phyloP scores from a whole-genome alignment of 768 basidiomycete species.

The Clitopilus passeckerianus region DNA sequence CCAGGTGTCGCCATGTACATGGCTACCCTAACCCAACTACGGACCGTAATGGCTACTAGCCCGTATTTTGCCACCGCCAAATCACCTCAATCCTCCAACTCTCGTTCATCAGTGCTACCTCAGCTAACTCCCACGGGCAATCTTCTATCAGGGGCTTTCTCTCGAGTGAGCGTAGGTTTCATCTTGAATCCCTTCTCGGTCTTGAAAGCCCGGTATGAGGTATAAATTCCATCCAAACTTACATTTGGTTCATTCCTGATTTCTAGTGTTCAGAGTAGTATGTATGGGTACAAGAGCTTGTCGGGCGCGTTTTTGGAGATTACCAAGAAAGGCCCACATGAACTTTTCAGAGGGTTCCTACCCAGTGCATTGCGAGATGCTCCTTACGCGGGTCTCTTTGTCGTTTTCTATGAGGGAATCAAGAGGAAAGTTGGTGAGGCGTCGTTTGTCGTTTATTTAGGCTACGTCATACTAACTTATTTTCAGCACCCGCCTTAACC shows the following conservation, averaged over 20 bases:
- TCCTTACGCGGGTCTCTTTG: conserved; percentile 88
- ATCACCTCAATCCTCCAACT: conserved; percentile 2
- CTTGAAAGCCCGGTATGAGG: conserved; percentile 91
- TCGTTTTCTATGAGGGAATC: conserved; percentile 83
- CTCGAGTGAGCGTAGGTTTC: conserved; percentile 78
- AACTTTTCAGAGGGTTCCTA: conserved; percentile 79
- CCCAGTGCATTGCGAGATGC: conserved; percentile 92
- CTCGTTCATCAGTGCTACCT: conserved; percentile 53
- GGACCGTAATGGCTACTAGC: conserved; percentile 68
- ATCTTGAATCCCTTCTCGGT: conserved; percentile 88
- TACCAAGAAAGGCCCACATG: conserved; percentile 67
- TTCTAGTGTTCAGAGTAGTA: conserved; percentile 53
- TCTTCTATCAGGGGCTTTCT: conserved; percentile 78
- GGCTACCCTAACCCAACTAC: conserved; percentile 77
- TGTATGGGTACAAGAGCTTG: conserved; percentile 67
- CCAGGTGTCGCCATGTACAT: conserved; percentile 94
- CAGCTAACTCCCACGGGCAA: conserved; percentile 76
- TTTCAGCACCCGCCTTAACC: conserved; percentile 23
- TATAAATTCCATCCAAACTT: conserved; percentile 14
- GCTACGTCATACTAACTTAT: background rate
- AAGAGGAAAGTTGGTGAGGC: conserved; percentile 67
- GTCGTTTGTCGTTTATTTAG: conserved; percentile 3
- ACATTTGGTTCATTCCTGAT: conserved; percentile 3
- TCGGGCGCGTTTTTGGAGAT: conserved; percentile 54
- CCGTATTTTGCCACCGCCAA: conserved; percentile 54